Evolutionary conservation across 1,284 basidiomycete species (phyloP).

Genomic region (Neonothopanus nambi): DNA sequence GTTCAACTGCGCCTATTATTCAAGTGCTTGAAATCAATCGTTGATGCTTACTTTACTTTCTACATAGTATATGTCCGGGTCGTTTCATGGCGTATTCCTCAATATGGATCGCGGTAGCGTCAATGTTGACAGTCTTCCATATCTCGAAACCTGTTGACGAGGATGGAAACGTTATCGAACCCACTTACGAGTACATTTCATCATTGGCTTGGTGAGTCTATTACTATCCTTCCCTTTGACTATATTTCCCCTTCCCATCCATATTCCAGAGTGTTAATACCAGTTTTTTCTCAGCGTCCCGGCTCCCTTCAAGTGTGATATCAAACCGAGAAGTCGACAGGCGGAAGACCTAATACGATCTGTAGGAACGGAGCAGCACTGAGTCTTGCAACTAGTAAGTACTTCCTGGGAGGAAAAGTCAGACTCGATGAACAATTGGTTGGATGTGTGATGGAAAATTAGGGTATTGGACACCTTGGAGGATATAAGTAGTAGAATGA

Average conservation of each 20-base stretch:
- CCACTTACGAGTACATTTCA: conserved; percentile 14
- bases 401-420: too few species aligned
- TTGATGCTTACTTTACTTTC: too few species aligned
- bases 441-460: too few species aligned
- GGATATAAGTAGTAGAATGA: too few species aligned
- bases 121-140: conserved; percentile 37
- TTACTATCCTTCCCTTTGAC: not conserved
- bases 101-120: conserved; percentile 40
- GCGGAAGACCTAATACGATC: conserved; percentile 15
- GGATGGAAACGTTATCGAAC: conserved; percentile 26
- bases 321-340: conserved; percentile 12
- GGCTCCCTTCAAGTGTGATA: conserved; percentile 14
- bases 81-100: conserved; percentile 42
- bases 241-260: too few species aligned
- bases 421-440: too few species aligned
- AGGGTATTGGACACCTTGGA: too few species aligned
- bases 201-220: conserved; percentile 17
- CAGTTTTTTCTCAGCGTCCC: conserved; percentile 11
- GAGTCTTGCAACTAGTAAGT: too few species aligned
- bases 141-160: conserved; percentile 34
- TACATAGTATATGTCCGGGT: conserved; percentile 42
- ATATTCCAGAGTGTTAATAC: too few species aligned
- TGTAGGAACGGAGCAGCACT: conserved; percentile 2
- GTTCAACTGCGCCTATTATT: too few species aligned
- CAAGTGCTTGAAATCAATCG: too few species aligned